Evolutionary conservation across 345 rosid species (phyloP).

Genomic region (Moricandia moricandioides): DNA sequence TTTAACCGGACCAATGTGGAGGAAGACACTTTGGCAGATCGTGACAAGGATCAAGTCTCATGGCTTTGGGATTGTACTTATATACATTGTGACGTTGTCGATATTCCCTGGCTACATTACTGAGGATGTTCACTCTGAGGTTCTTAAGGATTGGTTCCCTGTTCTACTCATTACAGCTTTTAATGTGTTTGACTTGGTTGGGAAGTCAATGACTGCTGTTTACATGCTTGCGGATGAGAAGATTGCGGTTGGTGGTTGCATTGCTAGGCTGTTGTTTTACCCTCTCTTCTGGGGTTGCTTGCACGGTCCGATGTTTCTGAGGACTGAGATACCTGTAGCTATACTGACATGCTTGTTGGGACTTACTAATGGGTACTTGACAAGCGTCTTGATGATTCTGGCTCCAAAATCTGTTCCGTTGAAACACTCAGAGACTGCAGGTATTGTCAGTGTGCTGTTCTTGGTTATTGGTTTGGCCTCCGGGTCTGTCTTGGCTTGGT

Average conservation of each 20-base stretch:
- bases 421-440: conserved; percentile 85
- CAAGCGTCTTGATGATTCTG: conserved; percentile 80
- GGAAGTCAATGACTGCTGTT: conserved; percentile 75
- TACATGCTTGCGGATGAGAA: conserved; percentile 61
- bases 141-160: conserved; percentile 82
- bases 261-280: conserved; percentile 75
- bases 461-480: conserved; percentile 70
- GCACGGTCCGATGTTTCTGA: conserved; percentile 76
- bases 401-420: conserved; percentile 74
- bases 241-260: conserved; percentile 61
- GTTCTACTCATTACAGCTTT: conserved; percentile 66
- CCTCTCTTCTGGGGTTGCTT: conserved; percentile 83
- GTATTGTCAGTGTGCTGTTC: conserved; percentile 77
- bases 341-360: conserved; percentile 74
- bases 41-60: conserved; percentile 69
- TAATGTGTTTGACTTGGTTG: conserved; percentile 89
- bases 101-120: conserved; percentile 94
- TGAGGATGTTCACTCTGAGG: conserved; percentile 80
- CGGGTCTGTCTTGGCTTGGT: conserved; percentile 73
- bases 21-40: conserved; percentile 57
- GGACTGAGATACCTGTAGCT: conserved; percentile 84
- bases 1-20: conserved; percentile 56
- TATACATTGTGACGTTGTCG: conserved; percentile 69
- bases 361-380: conserved; percentile 79
- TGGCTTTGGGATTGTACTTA: conserved; percentile 64